Evolutionary conservation across 208 protist genomes (phyloP).

Genomic region (Blastocrithidia nonstop): DNA sequence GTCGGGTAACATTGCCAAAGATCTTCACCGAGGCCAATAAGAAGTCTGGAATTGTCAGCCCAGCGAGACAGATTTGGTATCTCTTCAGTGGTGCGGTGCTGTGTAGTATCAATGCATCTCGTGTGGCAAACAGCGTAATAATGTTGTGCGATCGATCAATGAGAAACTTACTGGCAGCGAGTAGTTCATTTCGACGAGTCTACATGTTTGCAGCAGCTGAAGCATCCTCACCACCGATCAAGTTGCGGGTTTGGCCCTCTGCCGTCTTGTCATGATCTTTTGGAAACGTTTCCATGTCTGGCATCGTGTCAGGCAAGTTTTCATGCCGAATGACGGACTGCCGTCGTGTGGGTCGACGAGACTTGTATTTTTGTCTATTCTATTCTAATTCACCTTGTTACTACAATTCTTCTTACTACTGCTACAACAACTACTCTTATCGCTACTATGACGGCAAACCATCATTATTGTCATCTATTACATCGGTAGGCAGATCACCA

Average conservation of each 20-base stretch:
- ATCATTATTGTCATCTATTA: too few species aligned
- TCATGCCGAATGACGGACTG: conserved; percentile 12
- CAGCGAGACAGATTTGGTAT: conserved; percentile 82
- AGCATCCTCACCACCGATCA: too few species aligned
- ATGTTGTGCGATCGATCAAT: conserved; percentile 52
- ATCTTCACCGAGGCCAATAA: conserved; percentile 74
- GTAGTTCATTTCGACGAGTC: conserved; percentile 13
- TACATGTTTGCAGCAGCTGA: conserved; percentile 12
- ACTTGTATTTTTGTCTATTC: too few species aligned
- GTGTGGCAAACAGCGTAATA: conserved; percentile 78
- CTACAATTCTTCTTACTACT: too few species aligned
- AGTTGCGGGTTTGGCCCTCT: not conserved
- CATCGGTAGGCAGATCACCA: too few species aligned
- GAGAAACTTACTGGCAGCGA: conserved; percentile 45
- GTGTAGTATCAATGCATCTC: conserved; percentile 68
- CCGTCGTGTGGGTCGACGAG: conserved; percentile 6
- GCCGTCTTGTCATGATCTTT: conserved; percentile 14
- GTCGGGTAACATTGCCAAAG: conserved; percentile 51
- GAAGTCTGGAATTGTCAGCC: conserved; percentile 86
- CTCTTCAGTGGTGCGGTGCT: conserved; percentile 55
- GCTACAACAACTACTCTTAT: too few species aligned
- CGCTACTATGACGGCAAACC: too few species aligned
- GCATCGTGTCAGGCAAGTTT: conserved; percentile 43
- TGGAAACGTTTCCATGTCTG: conserved; percentile 73
- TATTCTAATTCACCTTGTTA: too few species aligned